Percentiles rank a stretch among this genome's conserved stretches.
Conservation (phyloP, 2,329 filamentous ascomycete genomes). For the Claviceps sp. region DNA sequence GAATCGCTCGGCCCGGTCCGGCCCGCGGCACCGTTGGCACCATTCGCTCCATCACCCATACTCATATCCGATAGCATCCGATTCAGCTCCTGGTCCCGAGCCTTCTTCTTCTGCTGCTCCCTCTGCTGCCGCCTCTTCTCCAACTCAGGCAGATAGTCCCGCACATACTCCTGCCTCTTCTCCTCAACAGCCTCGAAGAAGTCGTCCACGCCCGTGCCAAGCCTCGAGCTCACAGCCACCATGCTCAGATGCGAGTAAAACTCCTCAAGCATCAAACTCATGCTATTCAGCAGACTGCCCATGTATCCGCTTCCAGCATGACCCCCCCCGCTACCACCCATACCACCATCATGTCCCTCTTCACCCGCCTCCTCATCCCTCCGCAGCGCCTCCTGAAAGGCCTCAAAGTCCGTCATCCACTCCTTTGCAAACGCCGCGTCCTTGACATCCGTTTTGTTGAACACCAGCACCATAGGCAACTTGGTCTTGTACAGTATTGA, state of each 20-base stretch:
- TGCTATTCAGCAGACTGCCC: constrained; percentile 88
- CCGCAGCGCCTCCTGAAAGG: constrained; percentile 76
- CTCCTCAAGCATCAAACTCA: constrained; percentile 94
- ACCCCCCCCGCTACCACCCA: constrained; percentile 45
- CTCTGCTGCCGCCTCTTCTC: constrained; percentile 64
- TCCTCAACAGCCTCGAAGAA: constrained; percentile 84
- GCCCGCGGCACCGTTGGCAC: constrained; percentile 12
- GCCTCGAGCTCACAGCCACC: constrained; percentile 86
- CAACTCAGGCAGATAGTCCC: constrained; percentile 85
- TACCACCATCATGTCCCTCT: constrained; percentile 59
- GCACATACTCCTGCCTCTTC: constrained; percentile 78
- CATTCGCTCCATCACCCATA: constrained; percentile 18
- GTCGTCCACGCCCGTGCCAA: constrained; percentile 79
- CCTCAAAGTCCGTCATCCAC: constrained; percentile 99
- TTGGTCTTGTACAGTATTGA: constrained; percentile 98
- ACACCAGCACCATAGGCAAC: constrained; percentile 94
- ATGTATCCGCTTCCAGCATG: constrained; percentile 84
- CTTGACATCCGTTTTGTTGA: constrained; percentile 97
- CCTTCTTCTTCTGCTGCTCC: constrained; percentile 57
- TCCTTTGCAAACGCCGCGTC: constrained; percentile 85
- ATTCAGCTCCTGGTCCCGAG: constrained; percentile 69
- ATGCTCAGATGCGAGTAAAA: constrained; percentile 92
- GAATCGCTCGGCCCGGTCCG: constrained; percentile 27
- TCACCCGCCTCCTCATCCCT: constrained; percentile 67
- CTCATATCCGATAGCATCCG: constrained; percentile 92